phyloP scores from a whole-genome alignment of 2,329 filamentous ascomycete genomes.

The Oidium heveae region DNA sequence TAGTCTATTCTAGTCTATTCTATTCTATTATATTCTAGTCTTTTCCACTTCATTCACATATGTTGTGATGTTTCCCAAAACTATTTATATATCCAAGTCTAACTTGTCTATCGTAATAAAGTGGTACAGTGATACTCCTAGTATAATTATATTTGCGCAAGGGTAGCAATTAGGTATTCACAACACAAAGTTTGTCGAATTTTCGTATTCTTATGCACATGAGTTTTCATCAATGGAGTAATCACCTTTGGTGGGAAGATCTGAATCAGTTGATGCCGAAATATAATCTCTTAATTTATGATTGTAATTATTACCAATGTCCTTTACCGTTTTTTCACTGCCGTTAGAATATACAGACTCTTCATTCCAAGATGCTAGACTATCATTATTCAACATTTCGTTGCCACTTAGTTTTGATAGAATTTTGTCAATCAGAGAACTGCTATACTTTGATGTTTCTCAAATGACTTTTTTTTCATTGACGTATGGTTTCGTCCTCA shows the following conservation, averaged over 20 bases:
- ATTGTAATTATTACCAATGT: neutral
- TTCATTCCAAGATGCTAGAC: neutral
- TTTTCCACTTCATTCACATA: too few relatives aligned
- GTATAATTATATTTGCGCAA: too few relatives aligned
- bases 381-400: neutral
- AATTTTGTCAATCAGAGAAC: neutral
- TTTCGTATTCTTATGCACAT: too few relatives aligned
- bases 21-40: too few relatives aligned
- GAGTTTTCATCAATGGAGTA: slow-evolving; percentile 29
- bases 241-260: neutral
- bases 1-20: too few relatives aligned
- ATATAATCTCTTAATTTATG: neutral
- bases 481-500: neutral
- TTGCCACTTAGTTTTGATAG: neutral
- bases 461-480: too few relatives aligned
- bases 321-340: neutral
- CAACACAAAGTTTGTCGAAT: too few relatives aligned
- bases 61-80: too few relatives aligned
- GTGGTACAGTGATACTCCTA: too few relatives aligned
- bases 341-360: neutral
- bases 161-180: too few relatives aligned
- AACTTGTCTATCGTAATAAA: too few relatives aligned
- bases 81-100: too few relatives aligned
- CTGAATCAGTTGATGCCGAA: neutral
- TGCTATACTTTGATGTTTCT: neutral